Conservation (phyloP, 2,329 filamentous ascomycete genomes). For the Clonostachys rhizophaga region DNA sequence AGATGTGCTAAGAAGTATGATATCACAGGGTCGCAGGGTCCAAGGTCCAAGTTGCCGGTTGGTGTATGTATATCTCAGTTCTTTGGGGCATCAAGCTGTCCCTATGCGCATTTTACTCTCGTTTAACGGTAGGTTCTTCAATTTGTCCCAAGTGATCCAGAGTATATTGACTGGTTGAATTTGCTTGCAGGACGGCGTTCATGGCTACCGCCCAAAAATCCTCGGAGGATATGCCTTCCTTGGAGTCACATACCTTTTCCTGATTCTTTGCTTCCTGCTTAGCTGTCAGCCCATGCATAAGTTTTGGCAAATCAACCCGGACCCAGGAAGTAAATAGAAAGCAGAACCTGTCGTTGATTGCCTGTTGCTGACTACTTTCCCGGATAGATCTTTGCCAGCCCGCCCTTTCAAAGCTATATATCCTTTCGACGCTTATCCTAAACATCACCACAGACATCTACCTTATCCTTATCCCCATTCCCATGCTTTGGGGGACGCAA, state of each 20-base stretch:
- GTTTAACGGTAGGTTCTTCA: conserved; percentile 4
- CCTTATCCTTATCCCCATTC: conserved; percentile 29
- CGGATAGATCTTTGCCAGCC: no score
- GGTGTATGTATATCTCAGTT: conserved; percentile 41
- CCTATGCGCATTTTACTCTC: conserved; percentile 46
- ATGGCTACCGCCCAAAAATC: no score
- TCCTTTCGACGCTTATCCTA: conserved; percentile 14
- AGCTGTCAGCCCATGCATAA: no score
- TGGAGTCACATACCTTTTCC: no score
- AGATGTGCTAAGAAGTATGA: conserved; percentile 37
- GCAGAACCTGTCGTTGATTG: no score
- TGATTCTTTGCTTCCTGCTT: no score
- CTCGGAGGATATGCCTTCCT: no score
- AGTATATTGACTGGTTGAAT: background rate
- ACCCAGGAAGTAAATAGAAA: no score
- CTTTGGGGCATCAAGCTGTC: conserved; percentile 49
- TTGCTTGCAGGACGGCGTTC: background rate
- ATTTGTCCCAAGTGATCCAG: background rate
- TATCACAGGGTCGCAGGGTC: conserved; percentile 38
- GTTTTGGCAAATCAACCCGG: no score
- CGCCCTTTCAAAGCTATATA: conserved; percentile 24
- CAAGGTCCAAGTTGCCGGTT: conserved; percentile 47
- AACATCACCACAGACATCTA: conserved; percentile 34
- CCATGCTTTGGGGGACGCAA: conserved; percentile 48
- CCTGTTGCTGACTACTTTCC: no score